Evolutionary conservation across 1,284 basidiomycete species (phyloP), one percentile per base, ranked within the genome.

Genomic region (Malassezia furfur): DNA sequence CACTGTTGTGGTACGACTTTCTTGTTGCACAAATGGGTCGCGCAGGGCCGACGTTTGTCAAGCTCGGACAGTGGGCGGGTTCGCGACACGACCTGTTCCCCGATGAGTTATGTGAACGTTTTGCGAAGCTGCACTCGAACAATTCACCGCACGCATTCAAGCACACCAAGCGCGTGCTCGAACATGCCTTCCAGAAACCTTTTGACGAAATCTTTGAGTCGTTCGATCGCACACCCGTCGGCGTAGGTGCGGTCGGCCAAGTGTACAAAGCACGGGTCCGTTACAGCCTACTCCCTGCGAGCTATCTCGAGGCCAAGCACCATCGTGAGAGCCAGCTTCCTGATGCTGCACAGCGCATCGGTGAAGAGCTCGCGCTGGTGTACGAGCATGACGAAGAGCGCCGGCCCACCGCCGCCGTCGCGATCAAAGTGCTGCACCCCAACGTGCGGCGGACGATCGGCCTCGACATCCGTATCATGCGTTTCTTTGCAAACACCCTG

Each of bases 1-100:
- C 72, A 5, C 50, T 68, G 22, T 94, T 88, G 91, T 99, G 94
- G 94, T 98, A 96, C 75, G 81, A 81, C 17, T 82, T 91, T 58
- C 79, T 99, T 8, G 90, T 93, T 14, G 78, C 79, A 52, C 86
- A 86, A 74, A 96, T 98, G 91, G 85, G 93, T 76, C 79, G 83
- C 10, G 93, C 93, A 5, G 94, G 94, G 0, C 94, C 94, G 3
- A 94, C 91, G 0, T 98, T 98, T 74, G 90, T 90, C 77, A 99
- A 99, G 87, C 82, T 98, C 48, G 88, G 89, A 1, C 94, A 99
- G 81, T 99, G 94, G 94, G 94, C 94, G 1, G 94, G 87, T 5
- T 91, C 91, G 28, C 82, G 94, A 50, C 85, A 86, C 44, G 94
- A 99, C 75, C 79, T 99, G 5, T 98, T 99, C 77, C 89, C 94